Conservation (phyloP, 2,329 filamentous ascomycete genomes). For the Calonectria henricotiae region DNA sequence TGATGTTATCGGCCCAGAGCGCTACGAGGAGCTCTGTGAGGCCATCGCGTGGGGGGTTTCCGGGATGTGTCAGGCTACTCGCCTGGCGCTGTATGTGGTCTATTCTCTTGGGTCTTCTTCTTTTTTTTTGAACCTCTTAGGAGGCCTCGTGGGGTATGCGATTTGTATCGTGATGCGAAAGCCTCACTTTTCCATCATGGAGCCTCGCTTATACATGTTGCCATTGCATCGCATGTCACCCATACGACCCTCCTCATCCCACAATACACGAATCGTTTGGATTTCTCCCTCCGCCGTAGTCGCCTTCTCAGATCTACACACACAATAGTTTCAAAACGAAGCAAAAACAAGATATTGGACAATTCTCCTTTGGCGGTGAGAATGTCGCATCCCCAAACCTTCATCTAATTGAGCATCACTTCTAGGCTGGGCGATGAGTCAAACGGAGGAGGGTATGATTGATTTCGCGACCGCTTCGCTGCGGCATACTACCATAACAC, state of each 20-base stretch:
- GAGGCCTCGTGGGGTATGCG: conserved; percentile 6
- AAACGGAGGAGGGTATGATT: conserved; percentile 23
- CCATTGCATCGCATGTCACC: neutral
- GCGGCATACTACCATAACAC: conserved; percentile 16
- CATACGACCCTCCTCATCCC: neutral
- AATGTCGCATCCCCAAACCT: conserved; percentile 22
- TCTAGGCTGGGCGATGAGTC: conserved; percentile 4
- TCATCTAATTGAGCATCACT: conserved; percentile 1
- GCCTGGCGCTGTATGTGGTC: conserved; percentile 12
- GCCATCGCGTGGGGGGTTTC: conserved; percentile 21
- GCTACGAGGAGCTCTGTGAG: neutral
- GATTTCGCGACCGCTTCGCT: conserved; percentile 20
- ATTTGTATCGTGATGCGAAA: conserved; percentile 5
- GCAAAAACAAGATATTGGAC: neutral
- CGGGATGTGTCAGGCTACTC: conserved; percentile 13
- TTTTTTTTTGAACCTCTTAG: neutral
- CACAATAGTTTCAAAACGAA: neutral
- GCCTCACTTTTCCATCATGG: neutral
- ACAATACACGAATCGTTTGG: neutral
- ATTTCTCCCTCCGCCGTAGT: neutral
- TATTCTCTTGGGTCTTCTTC: neutral
- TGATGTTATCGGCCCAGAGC: conserved; percentile 4
- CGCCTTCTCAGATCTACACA: neutral
- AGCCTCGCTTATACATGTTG: neutral
- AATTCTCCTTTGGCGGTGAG: conserved; percentile 14